These are phyloP conservation scores for Claviceps africana DNA, from an alignment of 2,329 filamentous ascomycete genomes.

Conservation along the genomic window DNA sequence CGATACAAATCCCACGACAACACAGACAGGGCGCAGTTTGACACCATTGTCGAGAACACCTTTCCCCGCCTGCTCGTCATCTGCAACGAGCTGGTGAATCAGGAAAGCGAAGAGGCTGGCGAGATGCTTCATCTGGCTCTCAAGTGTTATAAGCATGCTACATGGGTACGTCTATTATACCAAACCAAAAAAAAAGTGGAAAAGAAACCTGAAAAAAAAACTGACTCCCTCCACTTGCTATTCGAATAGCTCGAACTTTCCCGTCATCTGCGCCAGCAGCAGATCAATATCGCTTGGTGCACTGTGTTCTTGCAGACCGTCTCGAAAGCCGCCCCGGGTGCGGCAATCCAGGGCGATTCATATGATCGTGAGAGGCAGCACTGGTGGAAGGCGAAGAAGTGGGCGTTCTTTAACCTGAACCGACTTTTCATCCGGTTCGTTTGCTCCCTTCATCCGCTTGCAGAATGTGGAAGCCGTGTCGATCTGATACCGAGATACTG, in stretches of 20 bases:
- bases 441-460: not conserved
- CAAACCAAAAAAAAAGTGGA: too few species aligned
- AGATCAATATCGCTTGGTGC: constrained; percentile 87
- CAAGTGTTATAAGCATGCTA: constrained; percentile 96
- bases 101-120: constrained; percentile 84
- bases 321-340: constrained; percentile 66
- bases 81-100: constrained; percentile 75
- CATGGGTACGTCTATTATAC: constrained; percentile 55
- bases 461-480: not conserved
- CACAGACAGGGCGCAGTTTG: constrained; percentile 67
- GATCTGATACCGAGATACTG: not conserved
- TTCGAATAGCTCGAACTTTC: constrained; percentile 66
- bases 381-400: constrained; percentile 99
- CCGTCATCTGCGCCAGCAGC: constrained; percentile 59
- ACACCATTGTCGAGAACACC: constrained; percentile 81
- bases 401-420: constrained; percentile 97
- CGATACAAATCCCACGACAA: constrained; percentile 76
- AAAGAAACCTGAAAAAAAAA: not conserved
- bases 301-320: constrained; percentile 86
- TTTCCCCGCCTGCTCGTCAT: constrained; percentile 81
- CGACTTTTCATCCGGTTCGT: constrained; percentile 77
- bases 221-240: too few species aligned
- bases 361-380: constrained; percentile 85
- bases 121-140: constrained; percentile 93
- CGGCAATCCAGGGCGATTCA: constrained; percentile 68